Conservation (phyloP, 148 eudicot genomes). For the Nyssa sinensis region DNA sequence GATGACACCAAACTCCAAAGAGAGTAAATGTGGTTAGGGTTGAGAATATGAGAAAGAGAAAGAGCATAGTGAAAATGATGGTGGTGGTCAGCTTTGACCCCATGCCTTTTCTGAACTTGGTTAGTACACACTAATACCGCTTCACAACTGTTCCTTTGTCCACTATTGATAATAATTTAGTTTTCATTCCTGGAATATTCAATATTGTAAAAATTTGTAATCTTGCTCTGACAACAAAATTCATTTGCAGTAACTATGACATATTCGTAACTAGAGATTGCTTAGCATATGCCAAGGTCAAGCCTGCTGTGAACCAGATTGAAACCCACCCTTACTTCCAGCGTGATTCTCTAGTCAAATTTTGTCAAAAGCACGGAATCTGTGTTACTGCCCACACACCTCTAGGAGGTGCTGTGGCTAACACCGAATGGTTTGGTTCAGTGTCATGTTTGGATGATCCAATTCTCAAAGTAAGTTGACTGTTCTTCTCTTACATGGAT, state of each 20-base stretch:
- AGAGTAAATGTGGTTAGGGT: no score
- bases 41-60: no score
- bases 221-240: background rate
- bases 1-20: no score
- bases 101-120: no score
- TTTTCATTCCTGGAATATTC: no score
- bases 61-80: no score
- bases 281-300: slow-evolving; percentile 82
- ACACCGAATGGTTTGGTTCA: slow-evolving; percentile 86
- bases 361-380: slow-evolving; percentile 83
- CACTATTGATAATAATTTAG: no score
- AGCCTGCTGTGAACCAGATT: slow-evolving; percentile 97
- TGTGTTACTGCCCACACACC: slow-evolving; percentile 96
- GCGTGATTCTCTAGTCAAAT: slow-evolving; percentile 81
- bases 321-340: slow-evolving; percentile 96
- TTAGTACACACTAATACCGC: no score
- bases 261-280: slow-evolving; percentile 85
- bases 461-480: slow-evolving; percentile 58
- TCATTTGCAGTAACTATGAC: slow-evolving; percentile 84
- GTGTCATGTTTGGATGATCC: slow-evolving; percentile 93
- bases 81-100: no score
- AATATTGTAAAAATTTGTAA: no score
- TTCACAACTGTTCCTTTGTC: no score
- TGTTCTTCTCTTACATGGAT: slow-evolving; percentile 1
- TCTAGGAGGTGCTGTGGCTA: slow-evolving; percentile 82